Conservation (phyloP, 805 yeast species). For the Sugiyamaella lignohabitans region DNA sequence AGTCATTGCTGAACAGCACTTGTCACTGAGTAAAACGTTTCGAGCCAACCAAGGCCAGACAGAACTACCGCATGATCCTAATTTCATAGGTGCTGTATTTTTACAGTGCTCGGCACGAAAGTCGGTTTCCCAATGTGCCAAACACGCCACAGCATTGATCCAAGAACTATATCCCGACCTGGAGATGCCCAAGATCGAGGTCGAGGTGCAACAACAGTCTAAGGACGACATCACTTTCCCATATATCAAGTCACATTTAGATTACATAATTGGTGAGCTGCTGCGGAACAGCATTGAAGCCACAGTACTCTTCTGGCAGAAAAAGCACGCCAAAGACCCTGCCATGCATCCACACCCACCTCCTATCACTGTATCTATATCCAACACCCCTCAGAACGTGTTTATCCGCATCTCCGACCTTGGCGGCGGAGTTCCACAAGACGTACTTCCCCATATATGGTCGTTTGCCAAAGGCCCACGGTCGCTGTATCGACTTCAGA, state of each 20-base stretch:
- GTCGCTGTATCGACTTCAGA: conserved; percentile 24
- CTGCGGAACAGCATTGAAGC: conserved; percentile 81
- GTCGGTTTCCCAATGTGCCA: conserved; percentile 51
- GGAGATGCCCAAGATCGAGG: conserved; percentile 63
- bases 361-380: conserved; percentile 71
- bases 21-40: conserved; percentile 66
- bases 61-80: conserved; percentile 37
- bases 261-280: conserved; percentile 81
- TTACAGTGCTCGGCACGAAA: conserved; percentile 69
- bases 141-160: conserved; percentile 46
- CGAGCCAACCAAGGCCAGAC: conserved; percentile 39
- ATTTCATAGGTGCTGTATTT: conserved; percentile 67
- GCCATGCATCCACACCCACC: conserved; percentile 28
- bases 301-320: conserved; percentile 47
- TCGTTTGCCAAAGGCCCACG: conserved; percentile 56
- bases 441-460: conserved; percentile 64
- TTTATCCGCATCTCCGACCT: conserved; percentile 77
- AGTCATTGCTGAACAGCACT: conserved; percentile 86
- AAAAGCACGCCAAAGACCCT: conserved; percentile 23
- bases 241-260: conserved; percentile 79
- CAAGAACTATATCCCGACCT: conserved; percentile 25
- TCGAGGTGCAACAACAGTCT: conserved; percentile 55
- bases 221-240: conserved; percentile 56
- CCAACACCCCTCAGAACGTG: conserved; percentile 59
- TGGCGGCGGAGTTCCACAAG: conserved; percentile 78